These are phyloP conservation scores for Aspergillus thermomutatus DNA, from an alignment of 2,329 filamentous ascomycete species.

Conservation along the genomic window DNA sequence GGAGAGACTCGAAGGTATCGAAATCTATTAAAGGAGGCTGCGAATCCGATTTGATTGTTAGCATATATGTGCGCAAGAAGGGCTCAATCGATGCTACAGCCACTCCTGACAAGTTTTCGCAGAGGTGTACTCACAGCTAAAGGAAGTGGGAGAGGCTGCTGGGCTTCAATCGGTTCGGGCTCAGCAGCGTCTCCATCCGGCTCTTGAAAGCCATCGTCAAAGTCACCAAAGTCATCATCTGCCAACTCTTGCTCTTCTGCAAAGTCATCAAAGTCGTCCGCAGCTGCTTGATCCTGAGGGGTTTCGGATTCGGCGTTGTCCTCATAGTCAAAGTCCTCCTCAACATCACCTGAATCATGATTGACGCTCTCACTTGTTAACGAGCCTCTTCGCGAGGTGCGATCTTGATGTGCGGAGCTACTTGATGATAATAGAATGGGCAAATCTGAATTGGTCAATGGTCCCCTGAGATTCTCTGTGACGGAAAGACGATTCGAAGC, in stretches of 20 bases:
- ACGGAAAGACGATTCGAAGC: conserved; percentile 37
- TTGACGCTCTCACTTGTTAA: conserved; percentile 24
- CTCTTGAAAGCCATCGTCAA: conserved; percentile 64
- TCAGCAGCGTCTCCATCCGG: conserved; percentile 30
- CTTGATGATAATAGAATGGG: conserved; percentile 47
- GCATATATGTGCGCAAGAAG: neutral
- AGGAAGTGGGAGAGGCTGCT: conserved; percentile 31
- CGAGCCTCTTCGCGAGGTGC: conserved; percentile 38
- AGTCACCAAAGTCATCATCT: conserved; percentile 61
- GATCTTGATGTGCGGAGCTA: conserved; percentile 47
- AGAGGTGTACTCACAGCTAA: conserved; percentile 43
- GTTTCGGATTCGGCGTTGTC: conserved; percentile 58
- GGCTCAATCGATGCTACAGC: neutral
- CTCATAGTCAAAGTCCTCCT: conserved; percentile 31
- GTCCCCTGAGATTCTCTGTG: conserved; percentile 43
- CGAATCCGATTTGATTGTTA: conserved; percentile 3
- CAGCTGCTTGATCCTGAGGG: conserved; percentile 67
- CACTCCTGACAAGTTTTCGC: neutral
- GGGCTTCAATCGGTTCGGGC: conserved; percentile 16
- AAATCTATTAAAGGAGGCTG: conserved; percentile 50
- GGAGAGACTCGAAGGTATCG: conserved; percentile 48
- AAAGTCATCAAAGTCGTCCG: conserved; percentile 56
- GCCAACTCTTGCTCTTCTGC: conserved; percentile 50
- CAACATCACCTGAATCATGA: conserved; percentile 51
- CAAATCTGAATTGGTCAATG: conserved; percentile 62